A percentile compares a stretch with the other conserved stretches of the same genome.
phyloP scores from a whole-genome alignment of 73 alveolate genomes.

The Stentor coeruleus region DNA sequence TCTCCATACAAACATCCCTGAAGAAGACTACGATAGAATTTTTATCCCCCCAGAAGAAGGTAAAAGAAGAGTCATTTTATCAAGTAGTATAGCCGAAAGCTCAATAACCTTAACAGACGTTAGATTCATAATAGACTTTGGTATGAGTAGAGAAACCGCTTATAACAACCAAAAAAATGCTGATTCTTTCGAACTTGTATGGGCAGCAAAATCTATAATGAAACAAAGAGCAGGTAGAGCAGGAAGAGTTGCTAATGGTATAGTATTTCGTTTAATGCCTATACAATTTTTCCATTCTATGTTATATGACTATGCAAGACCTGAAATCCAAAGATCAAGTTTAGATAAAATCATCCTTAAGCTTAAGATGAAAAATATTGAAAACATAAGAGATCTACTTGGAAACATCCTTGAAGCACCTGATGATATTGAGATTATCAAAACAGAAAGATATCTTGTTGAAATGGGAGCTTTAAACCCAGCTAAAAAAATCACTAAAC shows the following conservation, averaged over 20 bases:
- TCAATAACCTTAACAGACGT: constrained; percentile 94
- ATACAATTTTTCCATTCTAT: constrained; percentile 54
- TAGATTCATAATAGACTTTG: constrained; percentile 88
- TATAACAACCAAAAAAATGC: constrained; percentile 83
- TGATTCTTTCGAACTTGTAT: constrained; percentile 73
- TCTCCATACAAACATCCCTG: constrained; percentile 28
- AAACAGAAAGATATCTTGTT: constrained; percentile 70
- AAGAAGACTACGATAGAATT: constrained; percentile 15
- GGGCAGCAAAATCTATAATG: constrained; percentile 92
- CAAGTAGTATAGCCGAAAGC: constrained; percentile 97
- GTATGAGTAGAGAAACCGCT: constrained; percentile 82
- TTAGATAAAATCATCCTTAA: constrained; percentile 90
- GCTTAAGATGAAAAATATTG: constrained; percentile 73
- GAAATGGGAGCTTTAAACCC: constrained; percentile 77
- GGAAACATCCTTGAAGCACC: constrained; percentile 84
- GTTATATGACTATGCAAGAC: constrained; percentile 80
- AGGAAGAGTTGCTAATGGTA: constrained; percentile 70
- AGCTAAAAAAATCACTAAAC: constrained; percentile 51
- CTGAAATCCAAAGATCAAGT: constrained; percentile 95
- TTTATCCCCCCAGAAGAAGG: constrained; percentile 21
- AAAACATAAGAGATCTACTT: constrained; percentile 75
- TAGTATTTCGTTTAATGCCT: constrained; percentile 78
- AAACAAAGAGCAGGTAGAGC: constrained; percentile 96
- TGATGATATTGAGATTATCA: constrained; percentile 63
- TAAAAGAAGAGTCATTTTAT: constrained; percentile 83